Evolutionary conservation across 192 early-diverging fungal species (phyloP).

Genomic region (Paraglomus brasilianum): DNA sequence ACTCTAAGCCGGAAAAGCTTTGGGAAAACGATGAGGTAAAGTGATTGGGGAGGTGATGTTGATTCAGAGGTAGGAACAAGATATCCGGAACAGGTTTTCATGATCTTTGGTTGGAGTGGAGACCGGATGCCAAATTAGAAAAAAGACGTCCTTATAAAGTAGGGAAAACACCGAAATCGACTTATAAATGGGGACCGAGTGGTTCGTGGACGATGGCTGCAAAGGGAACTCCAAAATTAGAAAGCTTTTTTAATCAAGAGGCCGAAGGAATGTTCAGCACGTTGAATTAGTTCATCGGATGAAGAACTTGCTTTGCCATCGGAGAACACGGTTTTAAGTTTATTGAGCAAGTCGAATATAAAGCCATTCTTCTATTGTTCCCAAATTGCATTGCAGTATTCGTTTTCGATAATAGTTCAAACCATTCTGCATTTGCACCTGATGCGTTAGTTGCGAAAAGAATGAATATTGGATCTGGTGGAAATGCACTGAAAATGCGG

Average conservation of each 20-base stretch:
- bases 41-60: too few relatives aligned
- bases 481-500: conserved; percentile 15
- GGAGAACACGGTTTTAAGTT: too few relatives aligned
- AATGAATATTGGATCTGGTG: conserved; percentile 9
- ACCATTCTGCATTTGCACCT: conserved; percentile 1
- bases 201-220: neutral
- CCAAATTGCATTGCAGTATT: conserved; percentile 13
- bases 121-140: too few relatives aligned
- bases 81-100: too few relatives aligned
- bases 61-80: too few relatives aligned
- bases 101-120: too few relatives aligned
- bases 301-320: too few relatives aligned
- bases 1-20: too few relatives aligned
- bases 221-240: neutral
- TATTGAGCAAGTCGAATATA: conserved; percentile 8
- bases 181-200: conserved; percentile 3
- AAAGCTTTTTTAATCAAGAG: conserved; percentile 8
- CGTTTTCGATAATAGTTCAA: conserved; percentile 29
- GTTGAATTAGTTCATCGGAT: too few relatives aligned
- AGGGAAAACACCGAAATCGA: too few relatives aligned
- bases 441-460: conserved; percentile 16
- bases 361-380: conserved; percentile 12
- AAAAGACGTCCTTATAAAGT: too few relatives aligned
- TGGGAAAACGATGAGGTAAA: too few relatives aligned
- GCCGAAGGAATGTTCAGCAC: neutral